Conservation (phyloP, 2,329 filamentous ascomycete genomes). For the Fusarium nodosum region DNA sequence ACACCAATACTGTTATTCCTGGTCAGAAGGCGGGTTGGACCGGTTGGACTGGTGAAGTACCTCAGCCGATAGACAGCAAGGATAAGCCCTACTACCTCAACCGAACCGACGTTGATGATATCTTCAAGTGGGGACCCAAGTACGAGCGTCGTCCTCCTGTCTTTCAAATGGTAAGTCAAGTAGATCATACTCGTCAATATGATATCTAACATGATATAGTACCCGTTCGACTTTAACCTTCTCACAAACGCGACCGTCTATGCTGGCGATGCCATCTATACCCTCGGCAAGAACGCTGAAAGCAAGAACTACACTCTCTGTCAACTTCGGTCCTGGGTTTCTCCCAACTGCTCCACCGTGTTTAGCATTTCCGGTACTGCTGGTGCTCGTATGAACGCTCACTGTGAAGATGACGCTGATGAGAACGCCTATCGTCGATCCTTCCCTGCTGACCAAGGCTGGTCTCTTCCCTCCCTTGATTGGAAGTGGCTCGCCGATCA, state of each 20-base stretch:
- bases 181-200: background rate
- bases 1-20: constrained; percentile 52
- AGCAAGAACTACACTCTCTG: constrained; percentile 74
- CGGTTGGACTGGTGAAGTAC: constrained; percentile 59
- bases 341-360: constrained; percentile 75
- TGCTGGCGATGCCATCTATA: constrained; percentile 69
- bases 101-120: constrained; percentile 73
- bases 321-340: constrained; percentile 72
- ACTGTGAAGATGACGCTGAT: constrained; percentile 71
- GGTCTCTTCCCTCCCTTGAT: constrained; percentile 57
- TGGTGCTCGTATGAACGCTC: constrained; percentile 70
- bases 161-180: constrained; percentile 60
- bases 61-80: constrained; percentile 46
- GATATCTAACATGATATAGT: constrained; percentile 52
- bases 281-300: constrained; percentile 67
- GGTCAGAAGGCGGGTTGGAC: constrained; percentile 53
- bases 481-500: constrained; percentile 68
- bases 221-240: constrained; percentile 75
- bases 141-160: constrained; percentile 66
- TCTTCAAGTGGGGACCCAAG: constrained; percentile 75
- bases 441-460: constrained; percentile 50
- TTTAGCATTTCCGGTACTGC: constrained; percentile 68
- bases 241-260: constrained; percentile 67
- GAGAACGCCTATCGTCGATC: constrained; percentile 67
- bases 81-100: constrained; percentile 61